Percentiles rank a stretch among this genome's conserved stretches.
Conservation (phyloP, 1,284 basidiomycete species). For the Fereydounia khargensis region DNA sequence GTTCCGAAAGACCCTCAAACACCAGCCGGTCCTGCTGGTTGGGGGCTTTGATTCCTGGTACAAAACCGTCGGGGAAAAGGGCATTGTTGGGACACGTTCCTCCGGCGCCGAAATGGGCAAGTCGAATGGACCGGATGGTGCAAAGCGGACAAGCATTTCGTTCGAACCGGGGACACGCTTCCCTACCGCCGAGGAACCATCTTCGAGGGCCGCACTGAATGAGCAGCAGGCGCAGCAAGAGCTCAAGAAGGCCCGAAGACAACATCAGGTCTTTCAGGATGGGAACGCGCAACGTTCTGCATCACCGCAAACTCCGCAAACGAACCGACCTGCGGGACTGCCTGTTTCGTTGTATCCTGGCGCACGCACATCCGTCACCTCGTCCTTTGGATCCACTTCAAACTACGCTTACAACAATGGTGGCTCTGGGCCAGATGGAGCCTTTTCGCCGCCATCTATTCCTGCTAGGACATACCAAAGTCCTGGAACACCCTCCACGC, state of each 20-base stretch:
- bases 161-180: conserved; percentile 27
- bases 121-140: not conserved
- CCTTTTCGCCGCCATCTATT: conserved; percentile 25
- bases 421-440: no score
- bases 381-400: no score
- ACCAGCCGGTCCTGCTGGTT: conserved; percentile 76
- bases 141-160: conserved; percentile 17
- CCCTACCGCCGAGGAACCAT: conserved; percentile 16
- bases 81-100: conserved; percentile 52
- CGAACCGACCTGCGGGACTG: no score
- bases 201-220: conserved; percentile 5
- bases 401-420: no score
- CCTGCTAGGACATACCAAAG: conserved; percentile 43
- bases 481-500: not conserved
- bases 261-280: conserved; percentile 27
- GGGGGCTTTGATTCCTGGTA: conserved; percentile 86
- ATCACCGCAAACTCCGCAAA: no score
- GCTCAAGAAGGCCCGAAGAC: conserved; percentile 23
- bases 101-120: not conserved
- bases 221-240: conserved; percentile 19
- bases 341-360: no score
- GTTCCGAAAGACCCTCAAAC: conserved; percentile 62
- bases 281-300: no score
- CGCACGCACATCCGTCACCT: no score
- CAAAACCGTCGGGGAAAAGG: conserved; percentile 65